Evolutionary conservation across 2,329 filamentous ascomycete genomes (phyloP).

Genomic region (Cyclaneusma minus): DNA sequence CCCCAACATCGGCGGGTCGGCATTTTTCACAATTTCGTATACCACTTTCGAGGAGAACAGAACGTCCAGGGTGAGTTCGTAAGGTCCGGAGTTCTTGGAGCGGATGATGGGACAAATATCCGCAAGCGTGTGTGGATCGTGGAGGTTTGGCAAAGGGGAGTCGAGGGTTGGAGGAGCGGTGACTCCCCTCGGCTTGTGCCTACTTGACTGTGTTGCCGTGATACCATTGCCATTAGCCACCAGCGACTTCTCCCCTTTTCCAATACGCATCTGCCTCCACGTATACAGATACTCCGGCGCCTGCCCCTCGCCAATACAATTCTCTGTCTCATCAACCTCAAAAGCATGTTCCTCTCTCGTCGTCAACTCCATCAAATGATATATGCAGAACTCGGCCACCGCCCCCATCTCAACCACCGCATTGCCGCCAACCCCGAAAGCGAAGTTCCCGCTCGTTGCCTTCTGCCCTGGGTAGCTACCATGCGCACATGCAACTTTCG

Average conservation of each 20-base stretch:
- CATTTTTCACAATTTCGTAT: slow-evolving; percentile 21
- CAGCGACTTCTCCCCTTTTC: too few relatives aligned
- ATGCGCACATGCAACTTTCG: slow-evolving; percentile 27
- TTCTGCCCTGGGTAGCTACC: slow-evolving; percentile 31
- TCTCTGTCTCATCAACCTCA: too few relatives aligned
- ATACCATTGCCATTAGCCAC: too few relatives aligned
- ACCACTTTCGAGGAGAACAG: slow-evolving; percentile 24
- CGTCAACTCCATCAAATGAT: slow-evolving; percentile 21
- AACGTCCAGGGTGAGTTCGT: slow-evolving; percentile 34
- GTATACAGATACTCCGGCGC: too few relatives aligned
- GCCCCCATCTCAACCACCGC: slow-evolving; percentile 22
- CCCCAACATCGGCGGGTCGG: slow-evolving; percentile 21
- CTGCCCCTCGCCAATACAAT: too few relatives aligned
- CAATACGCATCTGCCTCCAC: too few relatives aligned
- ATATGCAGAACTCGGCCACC: slow-evolving; percentile 27
- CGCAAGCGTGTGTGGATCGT: too few relatives aligned
- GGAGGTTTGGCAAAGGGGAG: too few relatives aligned
- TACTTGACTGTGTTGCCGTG: too few relatives aligned
- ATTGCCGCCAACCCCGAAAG: slow-evolving; percentile 24
- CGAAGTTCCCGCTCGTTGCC: slow-evolving; percentile 36
- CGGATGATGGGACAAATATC: slow-evolving; percentile 27
- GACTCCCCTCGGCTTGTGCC: too few relatives aligned
- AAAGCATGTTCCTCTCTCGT: slow-evolving; percentile 3
- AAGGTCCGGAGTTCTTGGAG: slow-evolving; percentile 35
- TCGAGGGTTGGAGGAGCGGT: too few relatives aligned